A percentile compares a stretch with the other conserved stretches of the same genome.
Conservation (phyloP, 495 filamentous ascomycete genomes). For the Cercophora scortea region DNA sequence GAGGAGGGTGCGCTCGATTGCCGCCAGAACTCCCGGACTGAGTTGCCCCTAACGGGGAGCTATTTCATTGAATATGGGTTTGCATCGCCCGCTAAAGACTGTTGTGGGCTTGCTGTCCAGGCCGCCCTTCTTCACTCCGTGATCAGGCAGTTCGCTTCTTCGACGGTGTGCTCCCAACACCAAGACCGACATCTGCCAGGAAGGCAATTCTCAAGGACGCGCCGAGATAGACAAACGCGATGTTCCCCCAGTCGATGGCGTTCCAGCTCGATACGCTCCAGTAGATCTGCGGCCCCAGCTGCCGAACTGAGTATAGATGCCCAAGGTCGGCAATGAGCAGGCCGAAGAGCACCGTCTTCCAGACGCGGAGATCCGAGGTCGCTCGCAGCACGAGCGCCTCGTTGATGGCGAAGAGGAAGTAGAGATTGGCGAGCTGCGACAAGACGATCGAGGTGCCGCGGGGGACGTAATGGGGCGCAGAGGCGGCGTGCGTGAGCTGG, state of each 20-base stretch:
- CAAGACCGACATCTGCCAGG: constrained; percentile 43
- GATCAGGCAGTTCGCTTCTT: constrained; percentile 15
- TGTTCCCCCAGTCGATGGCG: constrained; percentile 57
- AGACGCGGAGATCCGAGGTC: constrained; percentile 54
- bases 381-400: constrained; percentile 60
- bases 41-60: no score
- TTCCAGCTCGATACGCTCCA: constrained; percentile 53
- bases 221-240: constrained; percentile 54
- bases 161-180: constrained; percentile 4
- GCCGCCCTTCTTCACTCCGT: no score
- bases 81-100: no score
- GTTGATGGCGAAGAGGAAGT: constrained; percentile 60
- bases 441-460: constrained; percentile 46
- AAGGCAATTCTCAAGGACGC: constrained; percentile 49
- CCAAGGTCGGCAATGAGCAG: constrained; percentile 61
- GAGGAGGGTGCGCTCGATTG: no score
- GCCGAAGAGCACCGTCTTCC: constrained; percentile 52
- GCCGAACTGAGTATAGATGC: constrained; percentile 51
- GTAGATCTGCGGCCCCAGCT: constrained; percentile 46
- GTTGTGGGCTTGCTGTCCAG: no score
- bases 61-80: no score
- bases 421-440: constrained; percentile 57
- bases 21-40: no score
- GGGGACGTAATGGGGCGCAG: constrained; percentile 31
- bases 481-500: constrained; percentile 43